Evolutionary conservation across 225 moss, liverwort and hornwort genomes (phyloP).

Genomic region (Bryum argenteum): DNA sequence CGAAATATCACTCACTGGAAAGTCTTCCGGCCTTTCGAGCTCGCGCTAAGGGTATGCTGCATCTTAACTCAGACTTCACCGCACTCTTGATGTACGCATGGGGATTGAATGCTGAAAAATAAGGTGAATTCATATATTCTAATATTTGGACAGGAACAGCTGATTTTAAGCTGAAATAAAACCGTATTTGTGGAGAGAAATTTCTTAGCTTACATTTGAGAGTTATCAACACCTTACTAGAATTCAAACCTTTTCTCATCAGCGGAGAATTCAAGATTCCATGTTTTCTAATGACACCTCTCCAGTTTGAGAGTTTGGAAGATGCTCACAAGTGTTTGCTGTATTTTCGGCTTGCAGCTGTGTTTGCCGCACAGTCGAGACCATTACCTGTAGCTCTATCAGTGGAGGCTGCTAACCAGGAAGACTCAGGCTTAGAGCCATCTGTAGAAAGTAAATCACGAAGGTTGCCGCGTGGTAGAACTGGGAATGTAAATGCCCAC

Average conservation of each 20-base stretch:
- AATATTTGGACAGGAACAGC: too few species aligned
- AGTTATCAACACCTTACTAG: neutral
- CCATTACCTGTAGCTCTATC: conserved; percentile 8
- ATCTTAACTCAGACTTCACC: neutral
- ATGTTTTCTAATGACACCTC: neutral
- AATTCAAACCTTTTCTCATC: conserved; percentile 4
- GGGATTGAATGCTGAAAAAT: neutral
- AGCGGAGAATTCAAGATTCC: neutral
- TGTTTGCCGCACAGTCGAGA: conserved; percentile 28
- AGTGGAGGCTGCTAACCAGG: conserved; percentile 24
- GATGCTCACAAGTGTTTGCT: conserved; percentile 31
- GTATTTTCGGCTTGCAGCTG: conserved; percentile 27
- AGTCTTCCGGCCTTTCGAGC: conserved; percentile 39
- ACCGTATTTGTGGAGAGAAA: neutral
- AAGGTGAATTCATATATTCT: neutral
- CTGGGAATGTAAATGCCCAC: conserved; percentile 39
- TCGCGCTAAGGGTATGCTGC: conserved; percentile 44
- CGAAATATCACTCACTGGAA: conserved; percentile 28
- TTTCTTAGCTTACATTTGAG: neutral
- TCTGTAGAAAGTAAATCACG: conserved; percentile 34
- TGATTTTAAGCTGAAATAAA: neutral
- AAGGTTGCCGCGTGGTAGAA: conserved; percentile 48
- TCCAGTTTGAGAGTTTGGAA: neutral
- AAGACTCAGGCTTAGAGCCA: conserved; percentile 25
- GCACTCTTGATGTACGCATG: neutral